Evolutionary conservation across 805 yeast species (phyloP), one percentile per base, ranked within the genome.

Genomic region (Metschnikowia kunwiensis): DNA sequence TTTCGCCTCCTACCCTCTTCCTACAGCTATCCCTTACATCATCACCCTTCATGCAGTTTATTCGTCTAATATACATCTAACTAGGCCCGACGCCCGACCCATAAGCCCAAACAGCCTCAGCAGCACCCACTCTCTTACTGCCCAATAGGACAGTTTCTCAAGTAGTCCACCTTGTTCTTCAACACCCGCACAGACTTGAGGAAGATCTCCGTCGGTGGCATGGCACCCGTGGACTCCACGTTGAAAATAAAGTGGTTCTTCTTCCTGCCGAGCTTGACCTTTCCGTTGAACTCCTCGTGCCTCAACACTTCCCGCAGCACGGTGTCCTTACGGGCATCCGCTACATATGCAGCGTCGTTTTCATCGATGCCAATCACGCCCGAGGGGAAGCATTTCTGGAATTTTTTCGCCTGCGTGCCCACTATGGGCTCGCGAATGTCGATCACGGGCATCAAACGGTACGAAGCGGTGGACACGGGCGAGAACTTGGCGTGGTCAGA

Each of bases 401-500:
- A 86, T 54, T 77, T 83, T 36, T 65, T 55, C 2, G 97, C 97
- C 32, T 76, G 75, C 7, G 72, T 78, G 5, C 96, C 97, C 1
- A 64, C 67, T 40, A 93, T 86, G 31, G 91, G 86, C 44, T 77
- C 67, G 26, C 68, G 58, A 36, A 93, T 87, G 45, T 83, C 80
- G 50, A 89, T 89, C 17, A 78, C 82, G 11, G 98, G 98, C 68
- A 93, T 63, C 55, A 93, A 72, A 64, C 98, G 77, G 66, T 93
- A 93, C 10, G 96, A 86, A 3, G 98, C 97, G 10, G 98, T 93
- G 12, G 95, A 77, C 8, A 93, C 98, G 5, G 98, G 98, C 6
- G 97, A 87, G 60, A 86, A 93, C 63, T 93, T 93, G 42, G 98
- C 97, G 63, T 93, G 98, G 61, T 93, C 98, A 27, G 87, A 65